phyloP scores from a whole-genome alignment of 352 stramenopile genomes.

The Phytophthora kernoviae region DNA sequence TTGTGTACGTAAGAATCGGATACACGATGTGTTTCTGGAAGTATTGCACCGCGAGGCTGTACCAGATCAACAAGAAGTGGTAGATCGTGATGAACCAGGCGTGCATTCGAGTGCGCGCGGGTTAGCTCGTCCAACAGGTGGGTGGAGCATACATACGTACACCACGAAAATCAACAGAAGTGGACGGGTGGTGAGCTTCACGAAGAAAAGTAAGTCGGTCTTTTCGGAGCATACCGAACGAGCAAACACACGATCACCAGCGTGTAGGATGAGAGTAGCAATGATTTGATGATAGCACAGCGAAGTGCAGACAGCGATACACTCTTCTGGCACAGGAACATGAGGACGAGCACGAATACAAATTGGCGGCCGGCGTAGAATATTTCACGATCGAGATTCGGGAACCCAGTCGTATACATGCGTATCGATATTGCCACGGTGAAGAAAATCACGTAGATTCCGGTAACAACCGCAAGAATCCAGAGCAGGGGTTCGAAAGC shows the following conservation, averaged over 20 bases:
- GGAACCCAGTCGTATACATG: conserved; percentile 28
- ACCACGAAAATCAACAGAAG: conserved; percentile 30
- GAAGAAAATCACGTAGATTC: conserved; percentile 43
- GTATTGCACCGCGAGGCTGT: conserved; percentile 15
- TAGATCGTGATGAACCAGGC: conserved; percentile 35
- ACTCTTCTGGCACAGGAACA: conserved; percentile 60
- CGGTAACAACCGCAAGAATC: conserved; percentile 30
- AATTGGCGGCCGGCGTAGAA: conserved; percentile 55
- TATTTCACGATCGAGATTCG: conserved; percentile 27
- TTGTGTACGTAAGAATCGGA: conserved; percentile 17
- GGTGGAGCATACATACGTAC: conserved; percentile 30
- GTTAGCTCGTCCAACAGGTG: conserved; percentile 26
- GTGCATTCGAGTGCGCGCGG: conserved; percentile 27
- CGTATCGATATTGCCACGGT: conserved; percentile 27
- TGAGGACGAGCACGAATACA: conserved; percentile 43
- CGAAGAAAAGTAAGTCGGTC: conserved; percentile 16
- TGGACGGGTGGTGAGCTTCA: conserved; percentile 16
- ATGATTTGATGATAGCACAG: conserved; percentile 28
- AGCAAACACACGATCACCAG: conserved; percentile 36
- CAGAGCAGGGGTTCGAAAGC: conserved; percentile 55
- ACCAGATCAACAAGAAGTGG: conserved; percentile 22
- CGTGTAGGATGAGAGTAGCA: conserved; percentile 46
- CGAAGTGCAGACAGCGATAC: conserved; percentile 47
- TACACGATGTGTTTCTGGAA: conserved; percentile 9
- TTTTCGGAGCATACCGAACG: background rate